Percentiles rank a stretch among this genome's conserved stretches.
Evolutionary conservation across 805 yeast species (phyloP).

Genomic region (Kluyveromyces siamensis): DNA sequence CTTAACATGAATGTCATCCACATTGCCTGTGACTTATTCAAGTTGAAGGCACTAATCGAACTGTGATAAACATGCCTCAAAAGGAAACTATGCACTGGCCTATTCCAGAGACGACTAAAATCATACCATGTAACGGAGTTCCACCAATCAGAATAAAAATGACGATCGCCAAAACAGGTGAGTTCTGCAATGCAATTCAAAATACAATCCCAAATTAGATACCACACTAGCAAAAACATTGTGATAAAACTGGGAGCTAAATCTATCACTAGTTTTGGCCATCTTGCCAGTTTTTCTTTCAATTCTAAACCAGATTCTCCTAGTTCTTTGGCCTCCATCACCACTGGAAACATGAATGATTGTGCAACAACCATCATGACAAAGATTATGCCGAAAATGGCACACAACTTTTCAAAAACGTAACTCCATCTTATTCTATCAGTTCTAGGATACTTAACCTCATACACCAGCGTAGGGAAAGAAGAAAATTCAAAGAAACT

Average conservation of each 20-base stretch:
- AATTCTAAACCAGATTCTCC: conserved; percentile 27
- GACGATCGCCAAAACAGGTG: conserved; percentile 78
- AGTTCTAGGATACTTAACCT: conserved; percentile 75
- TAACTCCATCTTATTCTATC: conserved; percentile 57
- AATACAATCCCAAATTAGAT: conserved; percentile 92
- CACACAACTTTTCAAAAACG: conserved; percentile 58
- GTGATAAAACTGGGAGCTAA: conserved; percentile 72
- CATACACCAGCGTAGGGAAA: conserved; percentile 86
- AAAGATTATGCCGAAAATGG: conserved; percentile 79
- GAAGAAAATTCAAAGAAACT: conserved; percentile 73
- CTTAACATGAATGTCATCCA: conserved; percentile 71
- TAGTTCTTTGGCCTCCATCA: conserved; percentile 47
- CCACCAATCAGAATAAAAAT: conserved; percentile 98
- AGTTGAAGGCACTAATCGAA: conserved; percentile 63
- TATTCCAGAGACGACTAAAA: conserved; percentile 89
- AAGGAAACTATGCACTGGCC: conserved; percentile 83
- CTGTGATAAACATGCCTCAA: conserved; percentile 92
- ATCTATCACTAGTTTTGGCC: conserved; percentile 44
- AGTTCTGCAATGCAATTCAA: conserved; percentile 85
- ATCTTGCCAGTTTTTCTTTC: conserved; percentile 14
- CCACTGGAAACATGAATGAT: conserved; percentile 64
- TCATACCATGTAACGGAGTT: conserved; percentile 89
- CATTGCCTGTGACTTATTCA: conserved; percentile 63
- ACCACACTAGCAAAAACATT: conserved; percentile 70
- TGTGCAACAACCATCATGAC: conserved; percentile 79